A percentile compares a stretch with the other conserved stretches of the same genome.
These are phyloP conservation scores for Biscogniauxia sp. DNA, from an alignment of 2,329 filamentous ascomycete genomes.

Conservation along the genomic window DNA sequence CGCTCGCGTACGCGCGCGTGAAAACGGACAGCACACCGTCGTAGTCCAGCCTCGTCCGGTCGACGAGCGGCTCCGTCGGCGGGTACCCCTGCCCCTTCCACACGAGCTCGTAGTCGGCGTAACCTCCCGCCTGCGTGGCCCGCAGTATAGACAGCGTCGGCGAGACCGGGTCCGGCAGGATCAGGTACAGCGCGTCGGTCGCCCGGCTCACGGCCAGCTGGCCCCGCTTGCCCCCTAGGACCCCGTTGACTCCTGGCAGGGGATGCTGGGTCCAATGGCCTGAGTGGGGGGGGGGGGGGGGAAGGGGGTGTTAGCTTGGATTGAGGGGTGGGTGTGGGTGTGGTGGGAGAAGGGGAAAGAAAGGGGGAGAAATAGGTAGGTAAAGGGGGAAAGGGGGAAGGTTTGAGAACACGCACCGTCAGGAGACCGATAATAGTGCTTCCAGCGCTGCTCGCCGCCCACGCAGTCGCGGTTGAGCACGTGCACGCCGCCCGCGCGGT, in stretches of 20 bases:
- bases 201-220: conserved; percentile 34
- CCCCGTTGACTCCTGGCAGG: conserved; percentile 31
- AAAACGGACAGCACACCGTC: conserved; percentile 38
- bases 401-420: conserved; percentile 23
- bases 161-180: conserved; percentile 35
- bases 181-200: conserved; percentile 35
- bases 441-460: conserved; percentile 34
- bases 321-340: no score
- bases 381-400: not conserved
- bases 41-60: conserved; percentile 34
- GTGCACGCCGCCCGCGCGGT: conserved; percentile 44
- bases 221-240: conserved; percentile 35
- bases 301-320: not conserved
- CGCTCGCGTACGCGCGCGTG: conserved; percentile 19
- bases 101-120: conserved; percentile 34
- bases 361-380: not conserved
- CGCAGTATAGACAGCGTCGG: conserved; percentile 33
- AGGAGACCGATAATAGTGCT: conserved; percentile 38
- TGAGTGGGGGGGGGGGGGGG: conserved; percentile 17
- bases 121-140: conserved; percentile 28
- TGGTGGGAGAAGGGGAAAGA: not conserved
- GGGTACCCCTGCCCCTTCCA: conserved; percentile 36
- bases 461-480: conserved; percentile 45
- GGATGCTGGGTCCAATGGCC: conserved; percentile 34
- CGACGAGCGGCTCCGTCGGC: conserved; percentile 40